Evolutionary conservation across 768 basidiomycete species (phyloP), one percentile per base, ranked within the genome.

Genomic region (Russula lepida): DNA sequence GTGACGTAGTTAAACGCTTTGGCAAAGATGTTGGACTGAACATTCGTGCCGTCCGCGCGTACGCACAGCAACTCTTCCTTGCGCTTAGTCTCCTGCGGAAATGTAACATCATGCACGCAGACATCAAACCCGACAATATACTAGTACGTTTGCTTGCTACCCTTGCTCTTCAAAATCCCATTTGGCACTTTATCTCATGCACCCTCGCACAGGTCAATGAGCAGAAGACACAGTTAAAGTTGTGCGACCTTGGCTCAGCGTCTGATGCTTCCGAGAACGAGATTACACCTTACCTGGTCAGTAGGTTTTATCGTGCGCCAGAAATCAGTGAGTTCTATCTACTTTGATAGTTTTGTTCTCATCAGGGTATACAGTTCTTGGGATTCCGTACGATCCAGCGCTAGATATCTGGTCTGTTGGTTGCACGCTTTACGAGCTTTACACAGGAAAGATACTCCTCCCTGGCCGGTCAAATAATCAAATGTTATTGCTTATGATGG

Each of bases 101-200:
- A 75, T 81, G 85, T 61, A 92, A 89, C 66, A 84, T 98, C 61
- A 97, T 98, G 84, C 97, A 99, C 69, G 97, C 97, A 7, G 97
- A 99, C 70, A 91, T 99, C 71, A 98, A 98, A 73, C 97, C 97
- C 21, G 97, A 98, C 72, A 98, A 98, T 71, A 95, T 99, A 46
- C 73, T 98, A 69, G 95, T 94, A 64, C 33, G 86, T 80, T 37
- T 50, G 19, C 13, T 13, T 25, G 15, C 46, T 32, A 11, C 21
- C 4, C 25, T n/a, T n/a, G n/a, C n/a, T 28, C 27, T 9, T 39
- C 23, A 56, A 23, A 6, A 32, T 39, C 23, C 41, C 7, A 8
- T 59, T 54, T 44, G 49, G 41, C 23, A 39, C 12, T 52, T 48
- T 8, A 48, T 48, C 33, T 25, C 8, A 11, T 35, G 19, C 11